These are phyloP conservation scores for Russula dissimulans DNA, from an alignment of 768 basidiomycete species.

Conservation along the genomic window DNA sequence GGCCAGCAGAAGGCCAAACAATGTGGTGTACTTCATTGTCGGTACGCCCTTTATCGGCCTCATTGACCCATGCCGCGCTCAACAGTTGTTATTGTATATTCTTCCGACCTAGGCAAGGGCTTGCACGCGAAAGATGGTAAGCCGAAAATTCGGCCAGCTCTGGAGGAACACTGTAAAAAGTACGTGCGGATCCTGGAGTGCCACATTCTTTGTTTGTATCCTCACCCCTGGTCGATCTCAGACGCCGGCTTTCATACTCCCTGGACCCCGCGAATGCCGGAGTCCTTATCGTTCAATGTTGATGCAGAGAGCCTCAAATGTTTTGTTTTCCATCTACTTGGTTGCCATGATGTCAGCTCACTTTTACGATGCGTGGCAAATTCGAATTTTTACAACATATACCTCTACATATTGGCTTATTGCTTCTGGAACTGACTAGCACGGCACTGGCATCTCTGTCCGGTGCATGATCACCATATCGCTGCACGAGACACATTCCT, in stretches of 20 bases:
- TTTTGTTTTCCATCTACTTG: neutral
- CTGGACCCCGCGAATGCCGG: conserved; percentile 4
- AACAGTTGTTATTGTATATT: too few species aligned
- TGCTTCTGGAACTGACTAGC: too few species aligned
- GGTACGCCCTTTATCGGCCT: neutral
- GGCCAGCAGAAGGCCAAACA: neutral
- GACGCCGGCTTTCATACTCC: neutral
- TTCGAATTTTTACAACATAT: too few species aligned
- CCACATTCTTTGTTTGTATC: neutral
- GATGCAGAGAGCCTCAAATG: neutral
- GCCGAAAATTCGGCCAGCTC: conserved; percentile 5
- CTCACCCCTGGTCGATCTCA: neutral
- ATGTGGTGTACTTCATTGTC: conserved; percentile 8
- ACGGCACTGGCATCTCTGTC: conserved; percentile 59
- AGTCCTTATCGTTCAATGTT: conserved; percentile 4
- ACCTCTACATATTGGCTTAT: too few species aligned
- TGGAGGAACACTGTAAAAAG: neutral
- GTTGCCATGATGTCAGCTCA: too few species aligned
- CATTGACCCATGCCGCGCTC: neutral
- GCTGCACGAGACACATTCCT: conserved; percentile 77
- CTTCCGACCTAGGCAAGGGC: neutral
- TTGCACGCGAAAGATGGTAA: neutral
- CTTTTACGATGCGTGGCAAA: too few species aligned
- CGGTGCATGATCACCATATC: conserved; percentile 88
- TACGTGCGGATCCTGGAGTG: neutral